Conservation (phyloP, 352 stramenopile genomes). For the Pythium plurisporium region DNA sequence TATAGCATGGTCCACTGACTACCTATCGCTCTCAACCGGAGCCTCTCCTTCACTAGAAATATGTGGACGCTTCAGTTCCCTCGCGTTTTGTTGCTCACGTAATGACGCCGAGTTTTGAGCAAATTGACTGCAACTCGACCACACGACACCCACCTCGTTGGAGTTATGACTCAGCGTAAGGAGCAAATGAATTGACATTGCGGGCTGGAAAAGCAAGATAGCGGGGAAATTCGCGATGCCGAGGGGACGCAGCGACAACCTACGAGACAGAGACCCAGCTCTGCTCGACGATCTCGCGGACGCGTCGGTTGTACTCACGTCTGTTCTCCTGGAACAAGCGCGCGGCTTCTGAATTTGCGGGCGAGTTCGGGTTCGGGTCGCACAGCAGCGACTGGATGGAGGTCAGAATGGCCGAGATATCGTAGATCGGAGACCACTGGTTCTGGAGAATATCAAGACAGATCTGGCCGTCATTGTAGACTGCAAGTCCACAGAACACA, state of each 20-base stretch:
- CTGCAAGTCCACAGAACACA: conserved; percentile 29
- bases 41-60: neutral
- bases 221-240: too few relatives aligned
- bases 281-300: conserved; percentile 98
- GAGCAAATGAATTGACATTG: too few relatives aligned
- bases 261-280: conserved; percentile 92
- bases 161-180: too few relatives aligned
- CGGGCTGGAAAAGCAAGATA: too few relatives aligned
- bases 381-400: conserved; percentile 99
- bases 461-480: conserved; percentile 91
- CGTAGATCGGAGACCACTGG: conserved; percentile 99
- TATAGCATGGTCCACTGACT: neutral
- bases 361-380: conserved; percentile 98
- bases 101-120: too few relatives aligned
- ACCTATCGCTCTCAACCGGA: neutral
- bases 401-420: conserved; percentile 99
- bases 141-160: too few relatives aligned
- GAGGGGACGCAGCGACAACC: too few relatives aligned
- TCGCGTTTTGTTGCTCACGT: too few relatives aligned
- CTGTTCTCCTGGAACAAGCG: conserved; percentile 98
- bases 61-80: neutral
- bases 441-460: conserved; percentile 99
- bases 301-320: conserved; percentile 98
- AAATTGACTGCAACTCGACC: too few relatives aligned
- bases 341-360: conserved; percentile 98